Evolutionary conservation across 306 rosid species (phyloP).

Genomic region (Sicyos edulis): DNA sequence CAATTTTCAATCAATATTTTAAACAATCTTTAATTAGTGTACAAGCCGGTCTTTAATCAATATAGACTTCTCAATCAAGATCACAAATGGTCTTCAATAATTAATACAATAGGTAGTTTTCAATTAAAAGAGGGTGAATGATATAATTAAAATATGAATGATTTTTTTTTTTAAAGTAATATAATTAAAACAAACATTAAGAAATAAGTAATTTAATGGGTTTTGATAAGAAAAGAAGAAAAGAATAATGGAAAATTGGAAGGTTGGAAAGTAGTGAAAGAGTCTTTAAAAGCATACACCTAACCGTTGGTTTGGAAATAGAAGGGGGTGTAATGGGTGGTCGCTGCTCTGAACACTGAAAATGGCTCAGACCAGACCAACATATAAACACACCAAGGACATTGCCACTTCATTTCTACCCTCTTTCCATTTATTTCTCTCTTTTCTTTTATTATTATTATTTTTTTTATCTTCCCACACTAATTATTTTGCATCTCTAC

Average conservation of each 20-base stretch:
- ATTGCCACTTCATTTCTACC: slow-evolving; percentile 14
- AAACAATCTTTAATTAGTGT: too few relatives aligned
- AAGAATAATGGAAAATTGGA: not conserved
- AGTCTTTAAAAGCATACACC: slow-evolving; percentile 5
- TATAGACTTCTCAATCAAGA: too few relatives aligned
- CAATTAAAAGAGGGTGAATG: too few relatives aligned
- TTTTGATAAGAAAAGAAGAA: not conserved
- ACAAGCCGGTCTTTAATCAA: too few relatives aligned
- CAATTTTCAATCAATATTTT: too few relatives aligned
- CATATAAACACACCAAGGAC: slow-evolving; percentile 3
- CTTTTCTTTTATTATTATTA: rapidly evolving
- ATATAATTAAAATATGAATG: too few relatives aligned
- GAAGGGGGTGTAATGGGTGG: not conserved
- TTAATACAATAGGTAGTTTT: too few relatives aligned
- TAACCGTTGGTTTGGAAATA: not conserved
- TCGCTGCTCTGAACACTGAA: slow-evolving; percentile 13
- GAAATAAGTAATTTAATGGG: too few relatives aligned
- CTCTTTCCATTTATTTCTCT: not conserved
- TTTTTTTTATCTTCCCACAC: not conserved
- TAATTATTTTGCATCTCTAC: too few relatives aligned
- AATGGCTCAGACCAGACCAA: slow-evolving; percentile 13
- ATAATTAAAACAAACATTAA: too few relatives aligned
- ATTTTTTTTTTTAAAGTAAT: too few relatives aligned
- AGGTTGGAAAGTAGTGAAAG: not conserved
- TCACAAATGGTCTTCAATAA: too few relatives aligned